These are phyloP conservation scores for Chrysanthemum makinoi DNA, from an alignment of 129 eudicot genomes.

Conservation along the genomic window DNA sequence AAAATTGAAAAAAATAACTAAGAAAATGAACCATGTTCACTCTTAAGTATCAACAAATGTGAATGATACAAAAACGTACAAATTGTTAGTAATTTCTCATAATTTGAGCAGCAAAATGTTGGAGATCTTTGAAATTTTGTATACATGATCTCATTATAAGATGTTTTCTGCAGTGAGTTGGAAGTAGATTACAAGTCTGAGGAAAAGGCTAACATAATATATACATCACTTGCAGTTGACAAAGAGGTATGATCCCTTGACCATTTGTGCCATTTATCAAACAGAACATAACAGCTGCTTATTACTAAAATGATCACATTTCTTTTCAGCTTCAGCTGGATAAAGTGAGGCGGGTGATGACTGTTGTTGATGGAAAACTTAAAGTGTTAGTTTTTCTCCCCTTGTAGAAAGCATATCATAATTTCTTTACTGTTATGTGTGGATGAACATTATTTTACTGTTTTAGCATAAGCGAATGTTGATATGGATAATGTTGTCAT, in stretches of 20 bases:
- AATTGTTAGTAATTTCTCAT: background rate
- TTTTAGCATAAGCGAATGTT: too few species aligned
- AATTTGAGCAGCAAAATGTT: background rate
- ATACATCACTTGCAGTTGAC: constrained; percentile 64
- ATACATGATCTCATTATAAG: background rate
- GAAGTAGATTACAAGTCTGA: constrained; percentile 32
- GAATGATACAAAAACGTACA: too few species aligned
- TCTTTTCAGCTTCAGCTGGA: constrained; percentile 68
- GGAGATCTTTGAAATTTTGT: background rate
- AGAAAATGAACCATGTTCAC: too few species aligned
- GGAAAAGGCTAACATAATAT: constrained; percentile 56
- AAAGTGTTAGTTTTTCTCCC: constrained; percentile 48
- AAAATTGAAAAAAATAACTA: too few species aligned
- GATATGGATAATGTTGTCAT: too few species aligned
- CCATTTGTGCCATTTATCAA: background rate
- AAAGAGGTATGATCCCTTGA: constrained; percentile 51
- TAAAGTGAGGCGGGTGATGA: constrained; percentile 66
- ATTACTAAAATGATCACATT: background rate
- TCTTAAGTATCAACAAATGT: too few species aligned
- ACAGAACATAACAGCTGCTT: background rate
- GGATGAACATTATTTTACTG: too few species aligned
- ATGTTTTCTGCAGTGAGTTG: background rate
- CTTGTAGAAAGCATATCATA: too few species aligned
- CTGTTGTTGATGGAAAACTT: constrained; percentile 64
- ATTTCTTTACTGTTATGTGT: too few species aligned